Evolutionary conservation across 305 asterid genomes (phyloP), one percentile per base, ranked within the genome.

Genomic region (Solanum aculeatissimum): DNA sequence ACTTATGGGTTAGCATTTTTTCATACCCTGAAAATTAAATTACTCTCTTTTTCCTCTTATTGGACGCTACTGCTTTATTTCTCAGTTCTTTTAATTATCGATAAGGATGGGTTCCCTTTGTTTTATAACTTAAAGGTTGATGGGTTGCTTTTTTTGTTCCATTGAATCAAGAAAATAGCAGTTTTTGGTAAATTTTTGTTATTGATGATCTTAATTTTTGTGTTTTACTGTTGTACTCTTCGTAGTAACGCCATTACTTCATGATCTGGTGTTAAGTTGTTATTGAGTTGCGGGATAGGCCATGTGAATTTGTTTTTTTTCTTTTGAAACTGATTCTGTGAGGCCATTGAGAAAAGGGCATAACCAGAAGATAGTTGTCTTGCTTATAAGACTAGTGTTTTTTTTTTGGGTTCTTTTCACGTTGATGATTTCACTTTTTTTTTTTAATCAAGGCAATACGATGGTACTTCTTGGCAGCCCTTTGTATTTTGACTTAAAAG

Each of bases 1-100:
- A 96, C 99, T 40, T 96, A 96, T 85, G 99, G 98, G 99, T 92
- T 18, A 90, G 87, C 25, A 40, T 71, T 43, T 45, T 9, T 27
- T 16, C 49, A 4, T n/a, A 27, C 35, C 29, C 29, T 10, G 8
- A 21, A 63, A 27, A 25, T 63, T 5, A 63, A 7, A 27, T 63
- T 63, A 23, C 43, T 32, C 40, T 66, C 9, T 35, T 66, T 35
- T 32, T 23, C 25, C 43, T 66, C 21, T 68, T 32, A 68, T 68
- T 9, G 8, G 75, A 68, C 35, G 13, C 40, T 69, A 10, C 21
- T 70, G 11, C 32, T 19, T 42, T 70, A 40, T 42, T 70, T 70
- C 53, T n/a, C 27, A 15, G 5, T 71, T 35, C 19, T 6, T 40
- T 13, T 25, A 19, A 40, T 35, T 55, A 19, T 80, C 19, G 40